These are phyloP conservation scores for Penicillium sp. DNA, from an alignment of 2,329 filamentous ascomycete genomes.

Conservation along the genomic window DNA sequence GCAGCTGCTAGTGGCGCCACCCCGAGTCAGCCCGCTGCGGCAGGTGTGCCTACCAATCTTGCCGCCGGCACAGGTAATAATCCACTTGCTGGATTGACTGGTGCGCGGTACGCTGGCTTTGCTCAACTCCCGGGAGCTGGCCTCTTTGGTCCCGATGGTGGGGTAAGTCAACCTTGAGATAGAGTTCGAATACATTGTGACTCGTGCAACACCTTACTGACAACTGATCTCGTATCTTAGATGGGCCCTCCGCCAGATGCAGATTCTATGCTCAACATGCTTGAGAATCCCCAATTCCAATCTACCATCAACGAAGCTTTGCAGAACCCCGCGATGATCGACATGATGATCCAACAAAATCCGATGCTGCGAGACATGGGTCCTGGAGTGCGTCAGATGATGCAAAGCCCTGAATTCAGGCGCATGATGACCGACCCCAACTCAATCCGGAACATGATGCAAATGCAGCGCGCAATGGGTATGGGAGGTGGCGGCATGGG, in stretches of 20 bases:
- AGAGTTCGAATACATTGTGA: too few species aligned
- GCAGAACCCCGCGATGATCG: slow-evolving; percentile 87
- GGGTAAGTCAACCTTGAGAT: slow-evolving; percentile 55
- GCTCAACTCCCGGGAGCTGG: slow-evolving; percentile 80
- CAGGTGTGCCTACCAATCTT: slow-evolving; percentile 45
- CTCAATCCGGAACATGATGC: slow-evolving; percentile 71
- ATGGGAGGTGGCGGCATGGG: slow-evolving; percentile 45
- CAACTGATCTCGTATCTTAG: slow-evolving; percentile 47
- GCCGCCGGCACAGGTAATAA: slow-evolving; percentile 64
- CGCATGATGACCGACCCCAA: slow-evolving; percentile 90
- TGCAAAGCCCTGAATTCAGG: slow-evolving; percentile 82
- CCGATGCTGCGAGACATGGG: slow-evolving; percentile 68
- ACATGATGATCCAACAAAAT: slow-evolving; percentile 90
- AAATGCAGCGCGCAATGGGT: slow-evolving; percentile 65
- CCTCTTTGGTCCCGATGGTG: slow-evolving; percentile 89
- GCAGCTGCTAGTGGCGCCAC: slow-evolving; percentile 32
- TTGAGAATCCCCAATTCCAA: slow-evolving; percentile 80
- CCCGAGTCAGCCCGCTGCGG: slow-evolving; percentile 26
- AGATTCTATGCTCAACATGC: slow-evolving; percentile 75
- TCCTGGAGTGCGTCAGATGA: slow-evolving; percentile 72
- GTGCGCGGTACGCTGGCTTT: slow-evolving; percentile 88
- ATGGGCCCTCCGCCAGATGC: slow-evolving; percentile 83
- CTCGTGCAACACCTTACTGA: not conserved
- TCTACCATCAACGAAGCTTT: slow-evolving; percentile 90
- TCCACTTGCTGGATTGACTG: slow-evolving; percentile 81